phyloP scores from a whole-genome alignment of 2,329 filamentous ascomycete genomes.

The Didymella pinodella region DNA sequence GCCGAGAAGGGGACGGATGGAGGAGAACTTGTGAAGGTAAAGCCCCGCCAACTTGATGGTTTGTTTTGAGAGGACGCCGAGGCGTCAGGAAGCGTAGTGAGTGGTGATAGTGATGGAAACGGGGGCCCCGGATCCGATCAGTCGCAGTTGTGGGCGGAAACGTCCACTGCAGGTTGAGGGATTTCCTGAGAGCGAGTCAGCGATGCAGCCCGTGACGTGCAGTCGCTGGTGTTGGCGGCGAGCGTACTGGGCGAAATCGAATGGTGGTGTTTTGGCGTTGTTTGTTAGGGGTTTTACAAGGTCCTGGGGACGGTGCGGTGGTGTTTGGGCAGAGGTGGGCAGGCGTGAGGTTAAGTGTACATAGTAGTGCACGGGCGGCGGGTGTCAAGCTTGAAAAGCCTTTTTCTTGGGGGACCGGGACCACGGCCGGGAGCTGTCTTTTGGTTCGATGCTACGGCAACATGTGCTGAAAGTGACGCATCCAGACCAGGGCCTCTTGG shows the following conservation, averaged over 20 bases:
- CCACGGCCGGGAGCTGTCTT: constrained; percentile 11
- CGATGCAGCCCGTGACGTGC: constrained; percentile 21
- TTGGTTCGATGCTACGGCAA: constrained; percentile 12
- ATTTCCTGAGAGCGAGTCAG: constrained; percentile 27
- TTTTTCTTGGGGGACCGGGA: constrained; percentile 12
- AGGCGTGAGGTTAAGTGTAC: constrained; percentile 24
- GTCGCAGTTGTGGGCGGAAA: constrained; percentile 35
- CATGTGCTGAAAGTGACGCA: constrained; percentile 16
- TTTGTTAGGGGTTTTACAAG: constrained; percentile 20
- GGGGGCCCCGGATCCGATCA: constrained; percentile 33
- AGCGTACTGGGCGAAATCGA: constrained; percentile 5
- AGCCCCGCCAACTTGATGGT: constrained; percentile 95
- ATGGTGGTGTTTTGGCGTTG: background rate
- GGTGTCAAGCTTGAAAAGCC: constrained; percentile 9
- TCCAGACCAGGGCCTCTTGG: constrained; percentile 10
- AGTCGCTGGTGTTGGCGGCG: constrained; percentile 20
- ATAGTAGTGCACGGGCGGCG: constrained; percentile 20
- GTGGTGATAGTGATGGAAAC: constrained; percentile 31
- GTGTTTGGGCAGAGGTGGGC: constrained; percentile 24
- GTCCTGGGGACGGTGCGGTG: constrained; percentile 42
- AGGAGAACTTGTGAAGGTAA: constrained; percentile 74
- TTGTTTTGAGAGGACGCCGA: constrained; percentile 53
- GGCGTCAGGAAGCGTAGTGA: constrained; percentile 42
- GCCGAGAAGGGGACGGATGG: constrained; percentile 88
- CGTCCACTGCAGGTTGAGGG: constrained; percentile 27